These are phyloP conservation scores for Garcia nutans DNA, from an alignment of 345 rosid species.

Conservation along the genomic window DNA sequence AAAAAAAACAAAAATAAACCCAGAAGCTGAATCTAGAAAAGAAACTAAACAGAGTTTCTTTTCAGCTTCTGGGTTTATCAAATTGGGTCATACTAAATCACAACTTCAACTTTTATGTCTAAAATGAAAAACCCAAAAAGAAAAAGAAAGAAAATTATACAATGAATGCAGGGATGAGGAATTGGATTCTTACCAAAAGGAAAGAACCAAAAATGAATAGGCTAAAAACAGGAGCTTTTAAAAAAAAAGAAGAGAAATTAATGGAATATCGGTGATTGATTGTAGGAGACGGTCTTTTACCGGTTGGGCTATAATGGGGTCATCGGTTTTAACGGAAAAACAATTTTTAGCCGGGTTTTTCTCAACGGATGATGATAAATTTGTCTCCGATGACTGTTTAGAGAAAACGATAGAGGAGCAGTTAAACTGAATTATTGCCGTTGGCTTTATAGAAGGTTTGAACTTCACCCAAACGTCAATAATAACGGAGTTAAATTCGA, in stretches of 20 bases:
- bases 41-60: background rate
- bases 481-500: constrained; percentile 9
- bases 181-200: constrained; percentile 39
- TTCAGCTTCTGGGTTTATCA: constrained; percentile 32
- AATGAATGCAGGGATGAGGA: background rate
- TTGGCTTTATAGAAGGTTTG: constrained; percentile 36
- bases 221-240: constrained; percentile 14
- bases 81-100: background rate
- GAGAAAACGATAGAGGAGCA: background rate
- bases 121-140: background rate
- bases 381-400: constrained; percentile 14
- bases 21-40: constrained; percentile 26
- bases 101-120: background rate
- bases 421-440: constrained; percentile 38
- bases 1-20: constrained; percentile 20
- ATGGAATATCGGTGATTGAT: constrained; percentile 15
- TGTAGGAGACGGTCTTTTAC: background rate
- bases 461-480: constrained; percentile 32
- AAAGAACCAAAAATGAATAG: constrained; percentile 46
- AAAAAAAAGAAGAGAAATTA: constrained; percentile 10
- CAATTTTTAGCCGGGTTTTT: constrained; percentile 42
- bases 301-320: constrained; percentile 16
- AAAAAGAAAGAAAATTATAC: background rate
- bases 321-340: constrained; percentile 16
- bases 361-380: constrained; percentile 22